Percentiles rank a stretch among this genome's conserved stretches.
Conservation (phyloP, 768 basidiomycete species). For the Russula lepida region DNA sequence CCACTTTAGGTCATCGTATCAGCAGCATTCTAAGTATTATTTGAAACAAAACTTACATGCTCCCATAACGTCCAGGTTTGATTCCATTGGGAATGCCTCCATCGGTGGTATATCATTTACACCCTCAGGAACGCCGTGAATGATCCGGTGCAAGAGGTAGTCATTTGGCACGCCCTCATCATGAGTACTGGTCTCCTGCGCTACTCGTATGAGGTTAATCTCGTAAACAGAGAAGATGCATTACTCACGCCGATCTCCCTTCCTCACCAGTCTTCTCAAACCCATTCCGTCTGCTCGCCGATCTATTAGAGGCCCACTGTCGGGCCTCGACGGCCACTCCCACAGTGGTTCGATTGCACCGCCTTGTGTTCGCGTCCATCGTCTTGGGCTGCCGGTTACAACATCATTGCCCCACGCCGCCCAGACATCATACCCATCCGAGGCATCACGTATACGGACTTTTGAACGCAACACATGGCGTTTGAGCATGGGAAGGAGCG, state of each 20-base stretch:
- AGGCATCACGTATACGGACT: constrained; percentile 72
- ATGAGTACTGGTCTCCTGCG: constrained; percentile 47
- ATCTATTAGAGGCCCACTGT: constrained; percentile 48
- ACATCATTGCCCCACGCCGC: constrained; percentile 57
- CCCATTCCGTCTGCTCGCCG: constrained; percentile 76
- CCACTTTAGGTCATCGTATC: constrained; percentile 44
- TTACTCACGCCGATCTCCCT: constrained; percentile 66
- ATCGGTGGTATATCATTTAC: constrained; percentile 62
- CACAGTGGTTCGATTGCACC: constrained; percentile 75
- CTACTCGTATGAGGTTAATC: constrained; percentile 28
- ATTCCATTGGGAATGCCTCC: constrained; percentile 87
- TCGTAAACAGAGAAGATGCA: neutral
- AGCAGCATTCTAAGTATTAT: constrained; percentile 2
- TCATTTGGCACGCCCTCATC: constrained; percentile 44
- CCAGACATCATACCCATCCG: constrained; percentile 75
- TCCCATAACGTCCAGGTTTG: constrained; percentile 91
- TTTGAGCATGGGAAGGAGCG: constrained; percentile 66
- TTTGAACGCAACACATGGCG: constrained; percentile 83
- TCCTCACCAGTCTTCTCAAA: constrained; percentile 54
- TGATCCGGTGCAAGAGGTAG: constrained; percentile 72
- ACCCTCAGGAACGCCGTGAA: constrained; percentile 86
- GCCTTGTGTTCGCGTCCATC: constrained; percentile 55
- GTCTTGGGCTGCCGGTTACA: constrained; percentile 34
- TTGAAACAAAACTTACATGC: constrained; percentile 53
- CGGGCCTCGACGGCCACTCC: constrained; percentile 59